phyloP scores from a whole-genome alignment of 371 early-diverging fungal species.

The Mucor piriformis region DNA sequence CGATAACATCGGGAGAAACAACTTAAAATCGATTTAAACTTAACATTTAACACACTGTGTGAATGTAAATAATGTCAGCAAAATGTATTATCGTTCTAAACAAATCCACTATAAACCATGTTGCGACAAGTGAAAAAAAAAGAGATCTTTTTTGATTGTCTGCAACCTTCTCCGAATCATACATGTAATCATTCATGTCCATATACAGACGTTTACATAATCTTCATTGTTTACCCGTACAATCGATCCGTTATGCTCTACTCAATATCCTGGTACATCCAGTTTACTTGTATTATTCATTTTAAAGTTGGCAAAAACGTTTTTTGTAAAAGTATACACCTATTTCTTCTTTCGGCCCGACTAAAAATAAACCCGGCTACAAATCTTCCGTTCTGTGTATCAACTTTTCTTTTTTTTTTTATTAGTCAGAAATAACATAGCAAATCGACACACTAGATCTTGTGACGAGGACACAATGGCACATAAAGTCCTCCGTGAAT shows the following conservation, averaged over 20 bases:
- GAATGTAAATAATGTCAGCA: neutral
- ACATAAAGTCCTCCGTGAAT: neutral
- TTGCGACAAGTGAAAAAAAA: neutral
- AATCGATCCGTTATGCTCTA: too few species aligned
- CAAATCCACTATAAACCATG: neutral
- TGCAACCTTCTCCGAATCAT: slow-evolving; percentile 17
- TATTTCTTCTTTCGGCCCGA: slow-evolving; percentile 7
- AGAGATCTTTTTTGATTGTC: slow-evolving; percentile 10
- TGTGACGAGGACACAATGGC: neutral
- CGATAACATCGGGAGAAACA: slow-evolving; percentile 2
- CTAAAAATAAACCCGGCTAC: slow-evolving; percentile 2
- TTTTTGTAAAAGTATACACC: neutral
- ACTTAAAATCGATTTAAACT: neutral
- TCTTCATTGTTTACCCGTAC: neutral
- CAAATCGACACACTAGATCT: neutral
- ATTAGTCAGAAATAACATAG: neutral
- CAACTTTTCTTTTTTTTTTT: neutral
- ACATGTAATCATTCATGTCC: neutral
- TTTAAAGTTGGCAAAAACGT: neutral
- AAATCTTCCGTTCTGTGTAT: slow-evolving; percentile 9
- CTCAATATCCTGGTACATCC: too few species aligned
- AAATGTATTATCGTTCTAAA: neutral
- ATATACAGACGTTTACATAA: neutral
- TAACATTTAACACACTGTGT: neutral
- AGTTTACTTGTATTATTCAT: too few species aligned